These are phyloP conservation scores for Rossbeevera mucosa DNA, from an alignment of 768 basidiomycete species.

Conservation along the genomic window DNA sequence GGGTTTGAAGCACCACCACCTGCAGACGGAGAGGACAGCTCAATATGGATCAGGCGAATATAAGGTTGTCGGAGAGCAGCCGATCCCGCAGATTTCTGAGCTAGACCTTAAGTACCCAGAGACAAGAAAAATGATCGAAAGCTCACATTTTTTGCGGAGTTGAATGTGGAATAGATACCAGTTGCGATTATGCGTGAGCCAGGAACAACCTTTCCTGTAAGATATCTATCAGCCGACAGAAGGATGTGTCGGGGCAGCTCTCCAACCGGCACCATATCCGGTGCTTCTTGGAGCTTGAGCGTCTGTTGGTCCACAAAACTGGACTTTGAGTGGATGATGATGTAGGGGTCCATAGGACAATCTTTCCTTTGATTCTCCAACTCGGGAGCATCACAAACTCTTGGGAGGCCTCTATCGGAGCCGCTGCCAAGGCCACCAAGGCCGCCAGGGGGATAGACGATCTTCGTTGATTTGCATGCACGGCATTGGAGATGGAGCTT, in stretches of 20 bases:
- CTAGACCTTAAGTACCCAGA: background rate
- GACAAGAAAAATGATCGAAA: background rate
- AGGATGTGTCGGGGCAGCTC: slow-evolving; percentile 95
- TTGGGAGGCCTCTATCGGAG: slow-evolving; percentile 77
- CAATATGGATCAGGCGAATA: slow-evolving; percentile 88
- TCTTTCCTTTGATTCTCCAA: slow-evolving; percentile 86
- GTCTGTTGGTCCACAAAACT: slow-evolving; percentile 94
- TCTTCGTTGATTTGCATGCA: slow-evolving; percentile 76
- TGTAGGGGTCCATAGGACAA: slow-evolving; percentile 93
- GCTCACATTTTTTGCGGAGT: slow-evolving; percentile 77
- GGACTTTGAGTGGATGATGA: slow-evolving; percentile 92
- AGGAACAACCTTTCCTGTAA: slow-evolving; percentile 91
- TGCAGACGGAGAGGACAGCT: slow-evolving; percentile 75
- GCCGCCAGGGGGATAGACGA: slow-evolving; percentile 70
- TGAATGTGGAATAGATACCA: slow-evolving; percentile 96
- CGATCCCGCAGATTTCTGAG: slow-evolving; percentile 73
- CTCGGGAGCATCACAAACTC: slow-evolving; percentile 79
- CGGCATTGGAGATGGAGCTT: slow-evolving; percentile 92
- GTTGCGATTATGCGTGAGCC: slow-evolving; percentile 94
- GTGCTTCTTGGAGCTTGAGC: slow-evolving; percentile 96
- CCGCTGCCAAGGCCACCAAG: slow-evolving; percentile 87
- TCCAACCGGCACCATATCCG: slow-evolving; percentile 99
- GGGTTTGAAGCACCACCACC: slow-evolving; percentile 74
- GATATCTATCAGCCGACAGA: slow-evolving; percentile 82
- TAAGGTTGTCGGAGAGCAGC: slow-evolving; percentile 93